Base-by-base conservation (phyloP, 2,329 filamentous ascomycete genomes). In the Malbranchea zuffiana region DNA sequence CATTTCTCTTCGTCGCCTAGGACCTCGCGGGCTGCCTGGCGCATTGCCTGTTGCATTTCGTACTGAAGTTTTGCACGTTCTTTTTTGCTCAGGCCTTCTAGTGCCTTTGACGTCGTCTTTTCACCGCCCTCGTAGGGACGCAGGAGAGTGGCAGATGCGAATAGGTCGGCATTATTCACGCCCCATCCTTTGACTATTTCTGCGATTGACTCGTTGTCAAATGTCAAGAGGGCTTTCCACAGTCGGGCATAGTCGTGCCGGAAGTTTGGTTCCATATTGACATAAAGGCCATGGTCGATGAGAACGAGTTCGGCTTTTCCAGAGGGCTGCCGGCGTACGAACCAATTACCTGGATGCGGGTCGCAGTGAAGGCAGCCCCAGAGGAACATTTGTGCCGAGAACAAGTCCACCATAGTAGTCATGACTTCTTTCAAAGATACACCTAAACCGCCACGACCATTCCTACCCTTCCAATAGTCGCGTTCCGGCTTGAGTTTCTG, bases 311-410 rank as follows among this genome's bases (percentile, higher is more conserved):
- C 86, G 1, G 88, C 72, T 28, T 76, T 72, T n/a, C 88, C 88
- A 28, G 71, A 78, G 1, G 86, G 82, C 11, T 84, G 69, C 6
- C 90, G 80, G 6, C 90, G 81, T 53, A 96, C 80, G 63, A 98
- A 94, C 57, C 96, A 90, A 62, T 98, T 98, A 18, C 88, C 88
- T 1, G 90, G 90, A 54, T 98, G 90, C 6, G 90, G 90, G 57
- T 98, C 90, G 62, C 88, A 95, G 65, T 98, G 88, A 0, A 96
- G 83, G 28, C 83, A 74, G 8, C 90, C 90, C 83, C 85, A 96
- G 46, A 93, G 80, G 67, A 95, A 98, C 72, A 96, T 96, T 55
- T 96, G 88, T 2, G 85, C 87, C n/a, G 80, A 83, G 66, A 96
- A 98, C 21, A 96, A 72, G 56, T 95, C 88, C 33, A 95, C 75